Evolutionary conservation across 2,329 filamentous ascomycete genomes (phyloP).

Genomic region (Calonectria pseudoreteaudii): DNA sequence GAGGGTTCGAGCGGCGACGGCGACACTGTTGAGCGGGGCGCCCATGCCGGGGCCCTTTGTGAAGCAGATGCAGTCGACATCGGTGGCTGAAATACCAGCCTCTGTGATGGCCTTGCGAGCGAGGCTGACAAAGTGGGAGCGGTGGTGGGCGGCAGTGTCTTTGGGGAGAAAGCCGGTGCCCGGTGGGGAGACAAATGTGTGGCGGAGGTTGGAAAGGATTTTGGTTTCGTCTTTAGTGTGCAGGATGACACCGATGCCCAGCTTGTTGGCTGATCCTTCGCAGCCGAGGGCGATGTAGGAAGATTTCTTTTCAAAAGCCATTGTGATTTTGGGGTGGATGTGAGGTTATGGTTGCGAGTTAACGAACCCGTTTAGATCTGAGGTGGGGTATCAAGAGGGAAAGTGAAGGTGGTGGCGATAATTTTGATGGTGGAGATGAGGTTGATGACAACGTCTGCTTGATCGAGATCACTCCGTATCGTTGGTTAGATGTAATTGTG

Average conservation of each 20-base stretch:
- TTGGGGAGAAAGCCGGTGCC: slow-evolving; percentile 96
- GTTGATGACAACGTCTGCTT: neutral
- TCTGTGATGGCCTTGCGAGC: slow-evolving; percentile 82
- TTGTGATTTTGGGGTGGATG: slow-evolving; percentile 12
- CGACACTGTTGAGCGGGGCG: slow-evolving; percentile 87
- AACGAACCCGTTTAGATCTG: neutral
- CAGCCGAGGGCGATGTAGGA: slow-evolving; percentile 68
- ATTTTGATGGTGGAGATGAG: neutral
- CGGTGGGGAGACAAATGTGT: slow-evolving; percentile 92
- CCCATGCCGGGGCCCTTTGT: slow-evolving; percentile 98
- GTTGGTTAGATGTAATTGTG: no score
- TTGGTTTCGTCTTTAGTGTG: slow-evolving; percentile 70
- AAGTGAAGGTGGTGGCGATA: slow-evolving; percentile 12
- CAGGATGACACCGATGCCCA: slow-evolving; percentile 91
- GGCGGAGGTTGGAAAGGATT: slow-evolving; percentile 92
- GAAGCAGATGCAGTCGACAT: slow-evolving; percentile 94
- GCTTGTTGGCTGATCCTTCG: slow-evolving; percentile 98
- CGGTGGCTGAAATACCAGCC: slow-evolving; percentile 69
- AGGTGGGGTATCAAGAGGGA: slow-evolving; percentile 17
- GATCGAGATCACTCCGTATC: neutral
- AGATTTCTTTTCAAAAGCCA: slow-evolving; percentile 47
- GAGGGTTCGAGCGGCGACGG: slow-evolving; percentile 85
- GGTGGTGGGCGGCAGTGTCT: slow-evolving; percentile 94
- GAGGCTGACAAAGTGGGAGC: slow-evolving; percentile 84
- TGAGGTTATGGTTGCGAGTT: neutral